Evolutionary conservation across 169 alveolate species (phyloP), one percentile per base, ranked within the genome.

Genomic region (Theileria orientalis): DNA sequence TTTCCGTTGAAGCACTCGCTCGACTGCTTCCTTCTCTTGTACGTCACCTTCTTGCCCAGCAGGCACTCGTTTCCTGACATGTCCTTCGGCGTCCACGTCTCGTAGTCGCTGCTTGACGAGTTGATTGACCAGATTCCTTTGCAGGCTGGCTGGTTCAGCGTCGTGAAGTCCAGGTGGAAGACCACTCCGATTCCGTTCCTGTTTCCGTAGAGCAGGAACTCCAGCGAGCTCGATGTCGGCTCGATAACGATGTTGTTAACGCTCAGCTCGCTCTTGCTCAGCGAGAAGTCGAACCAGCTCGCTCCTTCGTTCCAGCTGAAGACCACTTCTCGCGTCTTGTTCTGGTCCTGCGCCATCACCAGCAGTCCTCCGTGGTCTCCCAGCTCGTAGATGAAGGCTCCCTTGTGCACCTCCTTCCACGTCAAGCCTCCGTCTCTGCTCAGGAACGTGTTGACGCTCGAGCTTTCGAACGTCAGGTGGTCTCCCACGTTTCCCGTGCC

Each of bases 291-390:
- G 68, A 96, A 96, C 99, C 99, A 98, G 68, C 97, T 95, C 35
- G 92, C 91, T 1, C 99, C 99, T 76, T 97, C 98, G 73, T 96
- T 94, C 97, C 97, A 94, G 63, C 96, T 86, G 85, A 94, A 95
- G 37, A 92, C 95, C 32, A 95, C 96, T 91, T 94, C 94, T 19
- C 88, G 79, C 16, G 95, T 91, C 60, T 87, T 86, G 47, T 85
- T 85, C 51, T 87, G 90, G 82, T 96, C 97, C 49, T 94, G 94
- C 0, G 99, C 99, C 98, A 97, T 96, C 40, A 98, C 98, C 13
- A 98, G 88, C 25, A 98, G 86, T 3, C 99, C 99, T n/a, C 99
- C 99, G 85, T 96, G 98, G 74, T 98, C 99, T 5, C 99, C 99
- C 25, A 95, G 93, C 86, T 98, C 99, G 86, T 96, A 97, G 63